Evolutionary conservation across 768 basidiomycete species (phyloP), one percentile per base, ranked within the genome.

Genomic region (Rhodocollybia butyracea): DNA sequence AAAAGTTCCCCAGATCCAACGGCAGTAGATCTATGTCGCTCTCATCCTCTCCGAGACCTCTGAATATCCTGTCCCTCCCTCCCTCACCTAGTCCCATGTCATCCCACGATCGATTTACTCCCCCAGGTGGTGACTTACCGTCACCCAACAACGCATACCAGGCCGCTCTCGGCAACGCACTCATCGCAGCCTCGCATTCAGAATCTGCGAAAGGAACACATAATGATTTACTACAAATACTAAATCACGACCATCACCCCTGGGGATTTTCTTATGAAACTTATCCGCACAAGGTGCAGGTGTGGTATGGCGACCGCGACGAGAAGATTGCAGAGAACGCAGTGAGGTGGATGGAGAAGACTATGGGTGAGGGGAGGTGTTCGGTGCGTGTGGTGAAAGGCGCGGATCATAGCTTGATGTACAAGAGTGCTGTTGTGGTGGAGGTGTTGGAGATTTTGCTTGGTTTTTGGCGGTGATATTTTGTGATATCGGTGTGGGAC

Each of bases 261-360:
- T 93, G 91, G 90, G 96, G 92, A 0, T 95, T 97, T 72, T 86
- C 86, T 10, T 98, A 98, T 66, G 68, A 80, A 15, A 80, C 89
- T 21, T 89, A 95, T 60, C 83, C 83, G 13, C 86, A 89, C 63
- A 76, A 72, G 27, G 88, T 91, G 43, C 83, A 82, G 40, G 85
- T 99, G 38, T 98, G 93, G 93, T 94, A 94, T 60, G 96, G 96
- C 2, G 90, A 94, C 61, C 82, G 79, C 60, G 96, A 99, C 68
- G 96, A 98, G 70, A 89, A 88, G 73, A 96, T 99, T 57, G 87
- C 88, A 31, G 89, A 96, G 67, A 86, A 88, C 61, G 90, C 92
- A 42, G 87, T 98, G 38, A 73, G 89, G 61, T 96, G 93, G 92
- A 91, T 94, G 89, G 91, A 94, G 69, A 83, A 81, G 59, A 83